phyloP scores from a whole-genome alignment of 129 eudicot species.

The Pulicaria dysenterica region DNA sequence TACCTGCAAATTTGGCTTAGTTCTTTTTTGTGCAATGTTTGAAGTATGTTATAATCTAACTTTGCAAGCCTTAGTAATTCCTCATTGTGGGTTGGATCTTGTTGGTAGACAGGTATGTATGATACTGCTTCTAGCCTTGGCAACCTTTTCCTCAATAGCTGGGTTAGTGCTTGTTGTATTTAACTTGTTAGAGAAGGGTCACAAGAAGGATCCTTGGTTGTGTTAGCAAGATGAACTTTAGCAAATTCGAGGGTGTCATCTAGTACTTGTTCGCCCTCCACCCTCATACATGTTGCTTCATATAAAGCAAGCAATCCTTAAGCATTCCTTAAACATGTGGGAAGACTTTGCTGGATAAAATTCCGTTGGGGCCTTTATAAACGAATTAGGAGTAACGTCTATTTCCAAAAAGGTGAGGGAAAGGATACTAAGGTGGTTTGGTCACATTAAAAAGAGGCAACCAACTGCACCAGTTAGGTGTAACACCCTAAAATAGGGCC shows the following conservation, averaged over 20 bases:
- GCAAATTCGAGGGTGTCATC: conserved; percentile 37
- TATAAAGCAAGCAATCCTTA: conserved; percentile 46
- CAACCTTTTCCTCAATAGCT: neutral
- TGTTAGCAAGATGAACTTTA: neutral
- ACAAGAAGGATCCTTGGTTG: neutral
- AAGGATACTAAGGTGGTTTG: too few relatives aligned
- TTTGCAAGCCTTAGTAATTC: too few relatives aligned
- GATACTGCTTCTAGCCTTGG: neutral
- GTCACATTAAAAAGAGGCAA: too few relatives aligned
- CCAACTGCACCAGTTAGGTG: too few relatives aligned
- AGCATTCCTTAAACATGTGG: conserved; percentile 29
- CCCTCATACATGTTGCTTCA: conserved; percentile 46
- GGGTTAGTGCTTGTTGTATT: neutral
- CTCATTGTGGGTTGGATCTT: neutral
- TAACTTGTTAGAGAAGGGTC: neutral
- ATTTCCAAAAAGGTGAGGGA: too few relatives aligned
- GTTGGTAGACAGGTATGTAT: neutral
- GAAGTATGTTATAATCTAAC: neutral
- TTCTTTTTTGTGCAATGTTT: neutral
- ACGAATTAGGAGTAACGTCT: too few relatives aligned
- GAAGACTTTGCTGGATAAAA: too few relatives aligned
- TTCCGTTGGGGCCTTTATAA: too few relatives aligned
- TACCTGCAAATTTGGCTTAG: neutral
- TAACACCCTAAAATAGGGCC: too few relatives aligned
- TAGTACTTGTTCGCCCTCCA: conserved; percentile 37